Evolutionary conservation across 2,329 filamentous ascomycete genomes (phyloP).

Genomic region (Pezicula radicicola): DNA sequence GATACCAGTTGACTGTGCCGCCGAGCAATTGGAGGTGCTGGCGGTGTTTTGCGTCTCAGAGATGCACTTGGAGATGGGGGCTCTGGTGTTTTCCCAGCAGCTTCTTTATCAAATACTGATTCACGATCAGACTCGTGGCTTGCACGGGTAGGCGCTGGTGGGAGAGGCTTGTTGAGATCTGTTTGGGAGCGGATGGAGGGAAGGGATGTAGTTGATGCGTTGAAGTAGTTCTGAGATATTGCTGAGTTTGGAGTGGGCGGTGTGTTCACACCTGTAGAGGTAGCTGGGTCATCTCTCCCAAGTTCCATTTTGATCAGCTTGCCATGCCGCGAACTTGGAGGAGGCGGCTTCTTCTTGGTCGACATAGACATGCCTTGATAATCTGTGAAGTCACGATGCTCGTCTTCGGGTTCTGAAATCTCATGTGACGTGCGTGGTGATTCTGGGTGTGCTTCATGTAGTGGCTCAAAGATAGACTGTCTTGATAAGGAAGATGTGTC

Average conservation of each 20-base stretch:
- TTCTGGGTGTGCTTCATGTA: constrained; percentile 36
- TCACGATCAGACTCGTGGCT: constrained; percentile 40
- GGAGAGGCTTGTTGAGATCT: constrained; percentile 61
- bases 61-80: constrained; percentile 29
- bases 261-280: constrained; percentile 27
- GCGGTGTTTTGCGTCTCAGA: constrained; percentile 30
- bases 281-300: constrained; percentile 33
- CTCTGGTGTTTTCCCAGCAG: constrained; percentile 49
- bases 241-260: constrained; percentile 20
- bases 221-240: constrained; percentile 18
- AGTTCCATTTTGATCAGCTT: constrained; percentile 61
- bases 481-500: constrained; percentile 57
- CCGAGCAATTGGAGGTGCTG: constrained; percentile 36
- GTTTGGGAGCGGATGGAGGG: constrained; percentile 31
- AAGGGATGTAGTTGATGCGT: constrained; percentile 4
- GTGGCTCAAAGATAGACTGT: constrained; percentile 55
- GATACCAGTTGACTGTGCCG: constrained; percentile 26
- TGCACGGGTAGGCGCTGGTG: constrained; percentile 46
- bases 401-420: constrained; percentile 51
- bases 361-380: constrained; percentile 25
- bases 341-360: constrained; percentile 66
- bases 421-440: constrained; percentile 59
- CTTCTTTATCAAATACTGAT: constrained; percentile 51
- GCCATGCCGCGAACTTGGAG: constrained; percentile 75
- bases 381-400: constrained; percentile 33